Base-by-base conservation (phyloP, 768 basidiomycete species). In the Tricholoma sp. region DNA sequence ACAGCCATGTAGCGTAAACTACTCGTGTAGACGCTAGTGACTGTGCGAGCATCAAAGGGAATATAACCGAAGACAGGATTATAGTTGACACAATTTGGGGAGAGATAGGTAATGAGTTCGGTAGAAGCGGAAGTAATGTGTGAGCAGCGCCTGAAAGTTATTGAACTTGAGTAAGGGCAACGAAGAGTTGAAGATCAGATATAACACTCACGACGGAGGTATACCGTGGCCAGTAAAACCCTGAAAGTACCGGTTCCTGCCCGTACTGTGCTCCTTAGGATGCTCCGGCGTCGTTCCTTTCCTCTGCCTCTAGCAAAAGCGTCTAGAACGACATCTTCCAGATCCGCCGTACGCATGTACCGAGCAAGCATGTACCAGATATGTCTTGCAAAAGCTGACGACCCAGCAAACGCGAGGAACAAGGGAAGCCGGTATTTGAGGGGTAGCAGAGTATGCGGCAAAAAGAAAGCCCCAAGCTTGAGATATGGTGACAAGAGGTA, bases 291-390 rank as follows among this genome's bases (percentile, higher is more conserved):
- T 28, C 70, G 67, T 64, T 82, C 80, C 64, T 77, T 80, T n/a
- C 78, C 79, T 61, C 73, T 72, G 28, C 79, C 79, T 54, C 78
- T 76, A 15, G 84, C 81, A 65, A 89, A 81, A 0, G 81, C 74
- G 59, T 86, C 80, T 15, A 85, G 62, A 51, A 89, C 65, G 41
- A 90, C 74, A 58, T 89, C 88, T 66, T 88, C 84, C 36, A 85
- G 66, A 58, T 87, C 82, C 32, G 78, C 75, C 66, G 81, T 80
- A 61, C 82, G 80, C 45, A 88, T 74, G 67, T 91, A 88, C 32
- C 85, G 78, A 45, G 84, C 82, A n/a, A 91, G 79, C 76, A 89
- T 80, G 70, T 88, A 89, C 84, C 85, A 88, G 50, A 91, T 71
- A 61, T 88, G 86, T 51, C 86, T 74, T 37, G 83, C 76, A 59